A percentile compares a stretch with the other conserved stretches of the same genome.
These are phyloP conservation scores for Yarrowia galli DNA, from an alignment of 1,139 yeast species.

Conservation along the genomic window DNA sequence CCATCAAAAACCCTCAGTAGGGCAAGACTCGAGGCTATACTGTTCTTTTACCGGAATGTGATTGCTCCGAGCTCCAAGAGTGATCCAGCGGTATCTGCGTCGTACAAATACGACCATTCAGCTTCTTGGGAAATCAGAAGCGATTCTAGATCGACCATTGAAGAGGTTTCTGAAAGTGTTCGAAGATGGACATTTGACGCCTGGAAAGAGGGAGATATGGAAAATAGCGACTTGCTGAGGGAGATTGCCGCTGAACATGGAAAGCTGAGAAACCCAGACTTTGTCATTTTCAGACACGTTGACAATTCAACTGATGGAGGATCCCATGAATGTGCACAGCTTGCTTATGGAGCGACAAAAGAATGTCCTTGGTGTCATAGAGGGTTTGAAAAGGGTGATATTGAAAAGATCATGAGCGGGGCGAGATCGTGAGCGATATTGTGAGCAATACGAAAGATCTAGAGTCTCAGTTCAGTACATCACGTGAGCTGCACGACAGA, in stretches of 20 bases:
- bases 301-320: slow-evolving; percentile 12
- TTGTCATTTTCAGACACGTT: neutral
- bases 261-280: neutral
- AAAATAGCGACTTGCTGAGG: neutral
- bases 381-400: neutral
- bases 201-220: neutral
- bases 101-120: slow-evolving; percentile 13
- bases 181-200: neutral
- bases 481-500: too few relatives aligned
- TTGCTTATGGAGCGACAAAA: neutral
- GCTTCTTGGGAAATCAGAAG: slow-evolving; percentile 1
- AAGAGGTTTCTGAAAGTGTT: slow-evolving; percentile 3
- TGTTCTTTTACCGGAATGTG: neutral
- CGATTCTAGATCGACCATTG: neutral
- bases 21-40: slow-evolving; percentile 1
- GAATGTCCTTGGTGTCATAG: slow-evolving; percentile 10
- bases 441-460: too few relatives aligned
- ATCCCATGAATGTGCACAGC: neutral
- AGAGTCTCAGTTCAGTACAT: too few relatives aligned
- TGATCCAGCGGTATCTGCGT: neutral
- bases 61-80: neutral
- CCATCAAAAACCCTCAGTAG: neutral
- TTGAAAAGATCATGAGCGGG: neutral
- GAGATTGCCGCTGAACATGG: neutral
- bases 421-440: too few relatives aligned